These are phyloP conservation scores for Colletotrichum horii DNA, from an alignment of 2,329 filamentous ascomycete genomes.

Conservation along the genomic window DNA sequence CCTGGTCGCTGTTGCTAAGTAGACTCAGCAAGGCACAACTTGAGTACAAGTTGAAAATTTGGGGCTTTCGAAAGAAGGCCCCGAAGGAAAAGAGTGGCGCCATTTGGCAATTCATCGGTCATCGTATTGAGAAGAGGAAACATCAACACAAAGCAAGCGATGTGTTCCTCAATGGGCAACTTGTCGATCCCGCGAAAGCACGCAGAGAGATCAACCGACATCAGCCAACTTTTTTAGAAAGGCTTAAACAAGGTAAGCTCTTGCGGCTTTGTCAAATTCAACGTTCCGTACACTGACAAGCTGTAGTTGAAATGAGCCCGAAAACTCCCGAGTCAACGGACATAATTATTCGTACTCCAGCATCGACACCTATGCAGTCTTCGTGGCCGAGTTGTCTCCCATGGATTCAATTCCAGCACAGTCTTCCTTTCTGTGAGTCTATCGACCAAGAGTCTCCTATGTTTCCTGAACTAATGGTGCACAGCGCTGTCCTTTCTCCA, in stretches of 20 bases:
- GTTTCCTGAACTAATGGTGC: neutral
- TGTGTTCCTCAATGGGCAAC: neutral
- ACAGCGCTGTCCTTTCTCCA: too few relatives aligned
- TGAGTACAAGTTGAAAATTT: conserved; percentile 1
- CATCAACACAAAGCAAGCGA: neutral
- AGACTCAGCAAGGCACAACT: neutral
- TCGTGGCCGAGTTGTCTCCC: neutral
- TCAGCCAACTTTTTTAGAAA: neutral
- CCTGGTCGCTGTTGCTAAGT: neutral
- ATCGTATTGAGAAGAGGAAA: neutral
- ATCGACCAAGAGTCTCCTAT: neutral
- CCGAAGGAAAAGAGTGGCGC: neutral
- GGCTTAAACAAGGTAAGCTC: neutral
- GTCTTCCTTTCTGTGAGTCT: neutral
- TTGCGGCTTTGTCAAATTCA: neutral
- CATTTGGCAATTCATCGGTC: neutral
- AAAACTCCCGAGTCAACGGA: neutral
- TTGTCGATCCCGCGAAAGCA: neutral
- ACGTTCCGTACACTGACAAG: neutral
- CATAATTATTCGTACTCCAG: neutral
- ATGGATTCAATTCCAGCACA: neutral
- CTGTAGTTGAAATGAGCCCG: neutral
- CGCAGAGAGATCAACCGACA: neutral
- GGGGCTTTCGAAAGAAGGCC: neutral
- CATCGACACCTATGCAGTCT: neutral